Conservation (phyloP, 2,329 filamentous ascomycete species). For the Microdochium paspali region DNA sequence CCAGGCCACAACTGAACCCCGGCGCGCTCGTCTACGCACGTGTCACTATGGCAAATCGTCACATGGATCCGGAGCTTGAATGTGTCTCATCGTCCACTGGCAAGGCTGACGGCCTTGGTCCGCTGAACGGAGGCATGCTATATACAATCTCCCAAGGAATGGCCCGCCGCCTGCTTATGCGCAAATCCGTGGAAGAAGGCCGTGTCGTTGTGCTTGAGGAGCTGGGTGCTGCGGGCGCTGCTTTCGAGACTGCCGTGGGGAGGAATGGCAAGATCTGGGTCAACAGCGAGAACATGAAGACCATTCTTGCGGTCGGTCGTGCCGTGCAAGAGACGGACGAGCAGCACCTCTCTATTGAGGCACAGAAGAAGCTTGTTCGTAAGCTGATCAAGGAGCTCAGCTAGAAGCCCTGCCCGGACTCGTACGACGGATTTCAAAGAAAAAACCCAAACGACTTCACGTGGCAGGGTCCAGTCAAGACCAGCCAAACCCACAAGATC, state of each 20-base stretch:
- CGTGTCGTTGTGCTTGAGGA: conserved; percentile 69
- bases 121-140: conserved; percentile 76
- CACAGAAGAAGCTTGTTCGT: conserved; percentile 62
- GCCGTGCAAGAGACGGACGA: conserved; percentile 73
- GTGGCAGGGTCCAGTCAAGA: no score
- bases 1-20: conserved; percentile 63
- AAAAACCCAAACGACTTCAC: no score
- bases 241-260: conserved; percentile 90
- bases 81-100: conserved; percentile 82
- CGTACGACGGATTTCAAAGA: no score
- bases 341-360: conserved; percentile 49
- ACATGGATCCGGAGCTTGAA: conserved; percentile 84
- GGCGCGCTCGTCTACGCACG: conserved; percentile 86
- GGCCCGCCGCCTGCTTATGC: conserved; percentile 68
- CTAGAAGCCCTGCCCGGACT: conserved; percentile 11
- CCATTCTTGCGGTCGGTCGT: conserved; percentile 68
- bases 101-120: conserved; percentile 80
- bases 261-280: conserved; percentile 92
- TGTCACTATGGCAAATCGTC: conserved; percentile 65
- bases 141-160: conserved; percentile 73
- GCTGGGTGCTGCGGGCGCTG: conserved; percentile 63
- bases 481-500: no score
- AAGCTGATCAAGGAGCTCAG: conserved; percentile 52
- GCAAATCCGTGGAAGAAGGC: conserved; percentile 50
- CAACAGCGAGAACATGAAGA: conserved; percentile 64